Conservation (phyloP, 139 green algal genomes). For the Pleodorina starrii region DNA sequence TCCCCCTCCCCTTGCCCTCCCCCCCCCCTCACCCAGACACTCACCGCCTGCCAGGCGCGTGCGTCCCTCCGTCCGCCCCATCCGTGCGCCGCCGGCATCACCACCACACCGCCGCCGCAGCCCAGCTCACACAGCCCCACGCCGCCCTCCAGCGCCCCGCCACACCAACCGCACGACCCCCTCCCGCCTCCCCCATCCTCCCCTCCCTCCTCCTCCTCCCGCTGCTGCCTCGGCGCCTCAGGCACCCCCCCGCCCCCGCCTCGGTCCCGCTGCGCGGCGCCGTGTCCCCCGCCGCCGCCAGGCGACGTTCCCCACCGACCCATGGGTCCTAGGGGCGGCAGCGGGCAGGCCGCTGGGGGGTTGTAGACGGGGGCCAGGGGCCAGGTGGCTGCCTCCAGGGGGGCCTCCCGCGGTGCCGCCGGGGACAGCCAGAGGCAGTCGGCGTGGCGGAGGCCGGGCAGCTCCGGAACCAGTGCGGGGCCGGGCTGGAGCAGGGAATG, state of each 20-base stretch:
- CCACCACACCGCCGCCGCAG: neutral
- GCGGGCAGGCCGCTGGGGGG: neutral
- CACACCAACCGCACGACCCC: conserved; percentile 12
- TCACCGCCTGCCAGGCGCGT: too few relatives aligned
- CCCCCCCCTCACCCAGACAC: neutral
- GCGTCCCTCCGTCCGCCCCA: too few relatives aligned
- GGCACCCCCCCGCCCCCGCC: too few relatives aligned
- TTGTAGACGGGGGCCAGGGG: neutral
- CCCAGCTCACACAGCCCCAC: conserved; percentile 8
- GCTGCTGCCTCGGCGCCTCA: neutral
- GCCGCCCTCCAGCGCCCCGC: neutral
- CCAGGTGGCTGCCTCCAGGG: conserved; percentile 11
- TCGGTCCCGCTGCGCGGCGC: too few relatives aligned
- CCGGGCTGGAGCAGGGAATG: too few relatives aligned
- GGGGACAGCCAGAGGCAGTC: conserved; percentile 5
- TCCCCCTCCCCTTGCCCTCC: neutral
- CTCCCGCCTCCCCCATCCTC: neutral
- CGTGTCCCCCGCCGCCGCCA: too few relatives aligned
- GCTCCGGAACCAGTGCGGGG: neutral
- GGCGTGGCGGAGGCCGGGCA: too few relatives aligned
- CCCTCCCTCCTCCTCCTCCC: neutral
- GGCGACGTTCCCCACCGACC: too few relatives aligned
- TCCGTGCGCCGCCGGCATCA: neutral
- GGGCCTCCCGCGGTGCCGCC: neutral
- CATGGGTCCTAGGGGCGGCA: neutral